Percentiles rank a stretch among this genome's conserved stretches.
Conservation (phyloP, 78 protist species). For the Guillardia theta region DNA sequence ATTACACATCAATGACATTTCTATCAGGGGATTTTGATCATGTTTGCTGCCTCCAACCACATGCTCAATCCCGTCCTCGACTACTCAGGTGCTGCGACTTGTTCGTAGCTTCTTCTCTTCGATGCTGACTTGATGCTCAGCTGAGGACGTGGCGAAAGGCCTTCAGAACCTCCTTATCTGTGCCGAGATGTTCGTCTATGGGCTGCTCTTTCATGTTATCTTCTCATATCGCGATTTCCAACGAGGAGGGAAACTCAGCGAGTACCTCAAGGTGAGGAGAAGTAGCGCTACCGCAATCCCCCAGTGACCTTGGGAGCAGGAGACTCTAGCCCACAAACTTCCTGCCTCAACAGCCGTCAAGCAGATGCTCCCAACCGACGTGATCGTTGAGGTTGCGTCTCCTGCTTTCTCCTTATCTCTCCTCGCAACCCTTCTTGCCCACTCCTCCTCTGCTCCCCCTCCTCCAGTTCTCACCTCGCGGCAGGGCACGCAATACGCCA, state of each 20-base stretch:
- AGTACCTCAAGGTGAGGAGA: no score
- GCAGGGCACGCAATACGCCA: no score
- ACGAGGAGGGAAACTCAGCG: no score
- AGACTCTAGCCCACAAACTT: no score
- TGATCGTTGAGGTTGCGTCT: background rate
- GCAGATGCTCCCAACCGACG: slow-evolving; percentile 1
- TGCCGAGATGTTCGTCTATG: slow-evolving; percentile 15
- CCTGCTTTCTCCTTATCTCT: no score
- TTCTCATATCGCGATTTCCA: no score
- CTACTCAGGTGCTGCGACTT: background rate
- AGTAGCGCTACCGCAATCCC: no score
- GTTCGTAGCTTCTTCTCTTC: background rate
- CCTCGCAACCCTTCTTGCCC: no score
- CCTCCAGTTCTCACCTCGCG: no score
- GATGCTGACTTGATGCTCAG: background rate
- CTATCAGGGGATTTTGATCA: background rate
- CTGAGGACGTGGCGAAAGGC: slow-evolving; percentile 26
- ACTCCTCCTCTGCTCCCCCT: no score
- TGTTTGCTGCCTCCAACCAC: background rate
- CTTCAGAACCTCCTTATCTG: slow-evolving; percentile 1
- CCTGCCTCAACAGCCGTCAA: background rate
- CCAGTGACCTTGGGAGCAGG: no score
- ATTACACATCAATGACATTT: no score
- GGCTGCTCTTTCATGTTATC: background rate
- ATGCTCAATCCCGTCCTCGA: background rate